phyloP scores from a whole-genome alignment of 148 eudicot genomes.

The Euryodendron excelsum region DNA sequence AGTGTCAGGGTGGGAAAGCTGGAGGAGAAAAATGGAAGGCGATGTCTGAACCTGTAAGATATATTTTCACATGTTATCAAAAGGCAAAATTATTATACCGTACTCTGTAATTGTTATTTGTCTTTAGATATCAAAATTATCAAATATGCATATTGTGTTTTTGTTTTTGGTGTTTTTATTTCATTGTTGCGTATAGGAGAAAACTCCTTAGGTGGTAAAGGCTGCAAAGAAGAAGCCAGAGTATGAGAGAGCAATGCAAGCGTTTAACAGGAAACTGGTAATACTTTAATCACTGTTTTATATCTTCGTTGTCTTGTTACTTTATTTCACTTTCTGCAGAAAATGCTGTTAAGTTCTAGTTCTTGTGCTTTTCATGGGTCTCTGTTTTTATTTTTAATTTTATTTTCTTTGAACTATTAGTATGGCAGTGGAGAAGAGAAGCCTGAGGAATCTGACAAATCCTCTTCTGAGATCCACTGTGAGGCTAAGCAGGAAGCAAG shows the following conservation, averaged over 20 bases:
- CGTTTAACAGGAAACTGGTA: conserved; percentile 12
- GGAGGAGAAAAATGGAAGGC: too few relatives aligned
- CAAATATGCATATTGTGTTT: too few relatives aligned
- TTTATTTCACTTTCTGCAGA: not conserved
- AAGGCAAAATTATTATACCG: too few relatives aligned
- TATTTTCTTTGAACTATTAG: not conserved
- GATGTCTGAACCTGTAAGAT: too few relatives aligned
- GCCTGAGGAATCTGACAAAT: not conserved
- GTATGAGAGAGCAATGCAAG: conserved; percentile 14
- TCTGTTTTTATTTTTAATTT: not conserved
- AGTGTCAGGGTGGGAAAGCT: too few relatives aligned
- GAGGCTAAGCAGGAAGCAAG: conserved; percentile 11
- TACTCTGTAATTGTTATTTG: too few relatives aligned
- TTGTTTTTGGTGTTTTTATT: not conserved
- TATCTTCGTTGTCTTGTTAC: not conserved
- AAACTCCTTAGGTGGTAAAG: conserved; percentile 14
- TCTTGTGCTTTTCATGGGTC: not conserved
- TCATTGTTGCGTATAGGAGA: conserved; percentile 11
- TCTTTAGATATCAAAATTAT: too few relatives aligned
- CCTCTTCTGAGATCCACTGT: not conserved
- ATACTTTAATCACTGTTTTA: not conserved
- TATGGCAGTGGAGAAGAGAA: not conserved
- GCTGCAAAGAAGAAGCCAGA: conserved; percentile 20
- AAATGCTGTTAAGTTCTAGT: not conserved
- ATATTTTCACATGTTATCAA: too few relatives aligned